phyloP scores from a whole-genome alignment of 352 stramenopile species.

The Phytopythium mirpurense region DNA sequence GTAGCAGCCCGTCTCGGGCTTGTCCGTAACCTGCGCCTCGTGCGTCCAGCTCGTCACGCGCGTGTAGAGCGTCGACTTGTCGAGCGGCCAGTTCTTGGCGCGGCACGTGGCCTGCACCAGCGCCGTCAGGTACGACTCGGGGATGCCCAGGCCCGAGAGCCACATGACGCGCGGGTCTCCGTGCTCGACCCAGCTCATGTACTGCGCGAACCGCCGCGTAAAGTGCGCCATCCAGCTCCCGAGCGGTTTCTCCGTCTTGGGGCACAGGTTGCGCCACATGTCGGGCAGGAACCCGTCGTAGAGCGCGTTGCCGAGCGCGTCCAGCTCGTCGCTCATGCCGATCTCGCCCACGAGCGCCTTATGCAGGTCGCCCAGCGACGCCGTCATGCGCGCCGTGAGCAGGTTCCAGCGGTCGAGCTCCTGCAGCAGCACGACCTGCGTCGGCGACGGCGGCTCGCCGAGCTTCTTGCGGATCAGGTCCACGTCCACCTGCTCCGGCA shows the following conservation, averaged over 20 bases:
- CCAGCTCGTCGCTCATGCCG: constrained; percentile 95
- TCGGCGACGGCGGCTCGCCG: constrained; percentile 71
- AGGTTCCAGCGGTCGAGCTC: constrained; percentile 95
- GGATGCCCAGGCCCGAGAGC: constrained; percentile 93
- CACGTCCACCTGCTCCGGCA: constrained; percentile 86
- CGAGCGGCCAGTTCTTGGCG: constrained; percentile 91
- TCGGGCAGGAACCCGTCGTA: constrained; percentile 93
- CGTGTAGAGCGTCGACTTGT: constrained; percentile 94
- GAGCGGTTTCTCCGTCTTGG: constrained; percentile 93
- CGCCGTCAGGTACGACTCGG: constrained; percentile 94
- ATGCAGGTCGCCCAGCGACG: constrained; percentile 86
- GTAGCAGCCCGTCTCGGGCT: constrained; percentile 88
- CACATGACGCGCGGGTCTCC: constrained; percentile 92
- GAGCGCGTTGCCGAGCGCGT: constrained; percentile 87
- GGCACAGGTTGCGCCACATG: constrained; percentile 88
- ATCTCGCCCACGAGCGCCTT: constrained; percentile 93
- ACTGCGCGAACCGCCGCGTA: constrained; percentile 82
- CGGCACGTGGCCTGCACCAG: constrained; percentile 94
- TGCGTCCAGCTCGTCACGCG: constrained; percentile 84
- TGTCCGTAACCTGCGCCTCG: constrained; percentile 51
- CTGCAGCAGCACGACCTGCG: constrained; percentile 92
- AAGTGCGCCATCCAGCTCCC: constrained; percentile 96
- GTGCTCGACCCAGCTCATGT: constrained; percentile 87
- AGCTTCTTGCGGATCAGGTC: constrained; percentile 83
- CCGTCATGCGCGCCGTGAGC: constrained; percentile 80